These are phyloP conservation scores for Phialocephala subalpina DNA, from an alignment of 2,329 filamentous ascomycete genomes.

Conservation along the genomic window DNA sequence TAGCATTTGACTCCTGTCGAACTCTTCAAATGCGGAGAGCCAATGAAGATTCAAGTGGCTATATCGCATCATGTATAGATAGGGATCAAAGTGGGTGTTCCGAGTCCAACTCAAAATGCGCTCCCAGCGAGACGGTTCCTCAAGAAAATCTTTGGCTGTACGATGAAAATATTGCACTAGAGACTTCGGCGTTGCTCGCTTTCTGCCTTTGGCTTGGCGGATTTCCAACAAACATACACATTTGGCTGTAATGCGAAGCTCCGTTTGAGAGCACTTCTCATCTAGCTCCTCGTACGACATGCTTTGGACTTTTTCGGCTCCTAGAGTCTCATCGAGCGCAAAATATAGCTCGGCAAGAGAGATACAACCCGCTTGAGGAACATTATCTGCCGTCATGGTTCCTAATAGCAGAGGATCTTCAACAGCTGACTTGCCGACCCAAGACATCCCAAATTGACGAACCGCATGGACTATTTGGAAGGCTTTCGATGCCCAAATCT, in stretches of 20 bases:
- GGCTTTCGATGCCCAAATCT: background rate
- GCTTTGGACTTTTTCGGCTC: background rate
- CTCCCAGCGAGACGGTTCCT: background rate
- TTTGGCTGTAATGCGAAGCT: constrained; percentile 2
- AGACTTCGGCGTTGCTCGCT: background rate
- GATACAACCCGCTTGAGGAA: background rate
- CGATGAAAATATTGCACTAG: constrained; percentile 13
- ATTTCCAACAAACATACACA: constrained; percentile 19
- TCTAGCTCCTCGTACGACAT: background rate
- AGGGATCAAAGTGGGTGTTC: no score
- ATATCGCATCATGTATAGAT: no score
- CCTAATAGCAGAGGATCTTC: no score
- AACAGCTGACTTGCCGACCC: no score
- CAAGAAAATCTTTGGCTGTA: constrained; percentile 15
- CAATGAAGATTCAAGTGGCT: no score
- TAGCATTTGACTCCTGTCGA: no score
- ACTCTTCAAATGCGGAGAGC: no score
- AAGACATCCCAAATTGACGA: no score
- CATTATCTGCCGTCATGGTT: no score
- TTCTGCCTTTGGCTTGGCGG: background rate
- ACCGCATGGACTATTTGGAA: background rate
- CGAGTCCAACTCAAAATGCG: no score
- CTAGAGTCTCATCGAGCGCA: background rate
- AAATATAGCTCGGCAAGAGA: constrained; percentile 8
- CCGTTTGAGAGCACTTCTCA: background rate